Conservation (phyloP, 2,329 filamentous ascomycete species). For the Cladosporium sp. region DNA sequence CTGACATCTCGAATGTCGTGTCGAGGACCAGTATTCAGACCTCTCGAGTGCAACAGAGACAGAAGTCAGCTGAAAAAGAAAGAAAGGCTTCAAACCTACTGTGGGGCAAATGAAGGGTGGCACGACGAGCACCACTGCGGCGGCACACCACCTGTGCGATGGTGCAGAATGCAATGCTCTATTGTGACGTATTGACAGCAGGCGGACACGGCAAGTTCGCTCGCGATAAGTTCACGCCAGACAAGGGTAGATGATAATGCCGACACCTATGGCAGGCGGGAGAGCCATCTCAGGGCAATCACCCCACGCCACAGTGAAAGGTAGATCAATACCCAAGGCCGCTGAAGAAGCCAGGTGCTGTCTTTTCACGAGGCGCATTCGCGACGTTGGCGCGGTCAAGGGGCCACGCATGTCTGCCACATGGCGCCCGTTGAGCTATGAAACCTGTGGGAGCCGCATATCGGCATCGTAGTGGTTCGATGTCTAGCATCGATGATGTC, state of each 20-base stretch:
- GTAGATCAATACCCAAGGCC: neutral
- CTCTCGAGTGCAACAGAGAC: neutral
- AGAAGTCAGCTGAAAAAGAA: neutral
- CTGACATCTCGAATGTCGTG: slow-evolving; percentile 1
- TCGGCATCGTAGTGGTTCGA: neutral
- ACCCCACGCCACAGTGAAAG: neutral
- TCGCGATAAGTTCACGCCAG: neutral
- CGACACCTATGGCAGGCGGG: neutral
- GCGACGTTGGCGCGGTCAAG: neutral
- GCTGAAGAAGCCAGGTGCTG: too few species aligned
- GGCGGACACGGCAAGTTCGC: slow-evolving; percentile 8
- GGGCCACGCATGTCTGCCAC: neutral
- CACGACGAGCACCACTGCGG: neutral
- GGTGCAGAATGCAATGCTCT: slow-evolving; percentile 9
- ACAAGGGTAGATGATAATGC: slow-evolving; percentile 1
- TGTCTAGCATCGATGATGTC: slow-evolving; percentile 10
- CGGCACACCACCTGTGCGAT: slow-evolving; percentile 2
- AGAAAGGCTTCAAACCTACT: neutral
- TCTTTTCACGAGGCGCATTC: too few species aligned
- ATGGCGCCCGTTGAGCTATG: slow-evolving; percentile 4
- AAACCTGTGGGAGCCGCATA: neutral
- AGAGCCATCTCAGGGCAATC: neutral
- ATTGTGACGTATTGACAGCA: slow-evolving; percentile 8
- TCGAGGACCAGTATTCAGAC: neutral
- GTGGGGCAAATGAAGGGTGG: neutral